Base-by-base conservation (phyloP, 2,329 filamentous ascomycete species). In the Colletotrichum sp. region DNA sequence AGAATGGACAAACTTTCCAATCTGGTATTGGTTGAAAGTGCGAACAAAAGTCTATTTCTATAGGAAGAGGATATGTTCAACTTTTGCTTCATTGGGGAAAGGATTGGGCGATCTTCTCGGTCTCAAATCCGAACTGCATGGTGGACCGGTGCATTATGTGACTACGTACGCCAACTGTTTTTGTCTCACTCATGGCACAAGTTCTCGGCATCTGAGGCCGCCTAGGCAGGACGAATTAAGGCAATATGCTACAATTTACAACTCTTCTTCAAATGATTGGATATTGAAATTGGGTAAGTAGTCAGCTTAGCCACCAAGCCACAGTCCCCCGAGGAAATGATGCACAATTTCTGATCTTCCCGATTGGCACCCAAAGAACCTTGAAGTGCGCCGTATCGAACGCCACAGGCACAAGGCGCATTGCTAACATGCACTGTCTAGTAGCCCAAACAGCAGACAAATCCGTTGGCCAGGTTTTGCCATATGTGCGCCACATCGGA, bases 101-200 rank as follows among this genome's bases (percentile, higher is more conserved):
- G 24, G 2, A 28, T 55, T 12, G 10, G 64, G 34, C 13, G 55
- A 69, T 61, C 65, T 5, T 60, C 13, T 36, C 65, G 30, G 36
- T 38, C 21, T 24, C 38, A 26, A 30, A 38, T 32, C 65, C 65
- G 65, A 16, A 16, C 16, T 21, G 48, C 3, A 66, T 21, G 8
- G 58, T 21, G 43, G 43, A 21, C n/a, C n/a, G 10, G 43, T 52
- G n/a, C 24, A 6, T 43, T 30, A 15, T 3, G 15, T 5, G 6
- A 16, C 18, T 66, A 70, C 71, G 38, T 73, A 12, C 8, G 71
- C 69, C 69, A 38, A 43, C 21, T 18, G 8, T 12, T 34, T 32
- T 24, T 67, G 62, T 71, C 70, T 67, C 65, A 60, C 43, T 15
- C 9, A 30, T 60, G 61, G 55, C 52, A 62, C 48, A 66, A 21